These are phyloP conservation scores for Fusarium devonianum DNA, from an alignment of 2,329 filamentous ascomycete genomes.

Conservation along the genomic window DNA sequence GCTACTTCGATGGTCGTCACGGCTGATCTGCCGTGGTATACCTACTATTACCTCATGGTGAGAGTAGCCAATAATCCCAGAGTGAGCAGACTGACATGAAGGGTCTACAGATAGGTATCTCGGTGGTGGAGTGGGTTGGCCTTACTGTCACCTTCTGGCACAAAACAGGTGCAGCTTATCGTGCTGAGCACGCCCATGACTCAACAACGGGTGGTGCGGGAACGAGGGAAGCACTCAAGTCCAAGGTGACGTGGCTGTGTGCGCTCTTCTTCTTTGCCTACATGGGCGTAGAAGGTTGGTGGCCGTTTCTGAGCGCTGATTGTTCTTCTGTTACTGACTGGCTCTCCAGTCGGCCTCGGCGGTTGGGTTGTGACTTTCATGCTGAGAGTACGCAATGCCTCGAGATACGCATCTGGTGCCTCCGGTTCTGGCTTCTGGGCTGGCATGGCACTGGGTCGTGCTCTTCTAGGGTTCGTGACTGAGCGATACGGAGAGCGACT, in stretches of 20 bases:
- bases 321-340: no score
- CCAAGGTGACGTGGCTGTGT: constrained; percentile 69
- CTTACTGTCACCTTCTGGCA: constrained; percentile 65
- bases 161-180: constrained; percentile 63
- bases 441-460: constrained; percentile 74
- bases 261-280: constrained; percentile 75
- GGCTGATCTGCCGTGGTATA: constrained; percentile 67
- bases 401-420: constrained; percentile 73
- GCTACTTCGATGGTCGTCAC: constrained; percentile 72
- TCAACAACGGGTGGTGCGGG: constrained; percentile 38
- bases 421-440: constrained; percentile 80
- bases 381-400: constrained; percentile 72
- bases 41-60: constrained; percentile 76
- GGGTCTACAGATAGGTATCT: constrained; percentile 49
- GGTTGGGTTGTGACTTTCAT: constrained; percentile 86
- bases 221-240: constrained; percentile 50
- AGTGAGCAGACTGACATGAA: neutral
- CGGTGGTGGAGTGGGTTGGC: constrained; percentile 62
- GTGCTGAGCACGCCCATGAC: constrained; percentile 46
- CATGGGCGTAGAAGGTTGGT: constrained; percentile 70
- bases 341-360: constrained; percentile 71
- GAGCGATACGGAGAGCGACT: constrained; percentile 70
- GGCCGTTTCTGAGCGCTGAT: no score
- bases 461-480: constrained; percentile 74
- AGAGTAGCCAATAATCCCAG: constrained; percentile 37